phyloP scores from a whole-genome alignment of 2,329 filamentous ascomycete species.

The Pyrenochaeta sp. region DNA sequence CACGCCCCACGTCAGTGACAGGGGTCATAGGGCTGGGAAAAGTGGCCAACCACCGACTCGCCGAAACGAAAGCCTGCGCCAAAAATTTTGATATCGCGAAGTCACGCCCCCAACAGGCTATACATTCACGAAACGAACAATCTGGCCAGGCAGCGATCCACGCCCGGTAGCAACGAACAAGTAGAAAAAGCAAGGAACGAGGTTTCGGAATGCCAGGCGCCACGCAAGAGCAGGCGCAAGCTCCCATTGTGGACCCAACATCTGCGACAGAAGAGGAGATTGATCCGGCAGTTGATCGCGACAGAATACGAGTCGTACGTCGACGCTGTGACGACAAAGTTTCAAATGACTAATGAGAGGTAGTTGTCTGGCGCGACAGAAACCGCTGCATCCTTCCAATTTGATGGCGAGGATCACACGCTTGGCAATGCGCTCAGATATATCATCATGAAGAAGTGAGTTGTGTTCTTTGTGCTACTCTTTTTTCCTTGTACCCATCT shows the following conservation, averaged over 20 bases:
- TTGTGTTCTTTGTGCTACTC: not conserved
- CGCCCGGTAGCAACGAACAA: not conserved
- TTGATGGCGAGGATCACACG: conserved; percentile 92
- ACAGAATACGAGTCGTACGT: conserved; percentile 57
- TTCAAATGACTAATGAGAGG: not conserved
- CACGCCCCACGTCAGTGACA: conserved; percentile 35
- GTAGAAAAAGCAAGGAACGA: conserved; percentile 14
- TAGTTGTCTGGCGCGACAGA: conserved; percentile 85
- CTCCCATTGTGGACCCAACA: conserved; percentile 34
- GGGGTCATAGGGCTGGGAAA: conserved; percentile 41
- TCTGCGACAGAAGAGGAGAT: conserved; percentile 39
- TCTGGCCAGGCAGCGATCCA: not conserved
- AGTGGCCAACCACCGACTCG: conserved; percentile 31
- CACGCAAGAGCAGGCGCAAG: conserved; percentile 26
- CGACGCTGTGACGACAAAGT: not conserved
- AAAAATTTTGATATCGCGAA: conserved; percentile 40
- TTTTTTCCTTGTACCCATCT: too few relatives aligned
- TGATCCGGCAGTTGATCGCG: conserved; percentile 49
- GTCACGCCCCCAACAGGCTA: conserved; percentile 18
- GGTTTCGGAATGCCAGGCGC: conserved; percentile 29
- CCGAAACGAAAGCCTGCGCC: conserved; percentile 27
- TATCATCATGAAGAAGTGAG: conserved; percentile 98
- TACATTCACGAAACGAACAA: not conserved
- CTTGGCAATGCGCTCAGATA: conserved; percentile 93
- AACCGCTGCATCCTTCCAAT: conserved; percentile 93